Percentiles rank a stretch among this genome's conserved stretches.
phyloP scores from a whole-genome alignment of 495 filamentous ascomycete species.

The Astrocystis sublimbata region DNA sequence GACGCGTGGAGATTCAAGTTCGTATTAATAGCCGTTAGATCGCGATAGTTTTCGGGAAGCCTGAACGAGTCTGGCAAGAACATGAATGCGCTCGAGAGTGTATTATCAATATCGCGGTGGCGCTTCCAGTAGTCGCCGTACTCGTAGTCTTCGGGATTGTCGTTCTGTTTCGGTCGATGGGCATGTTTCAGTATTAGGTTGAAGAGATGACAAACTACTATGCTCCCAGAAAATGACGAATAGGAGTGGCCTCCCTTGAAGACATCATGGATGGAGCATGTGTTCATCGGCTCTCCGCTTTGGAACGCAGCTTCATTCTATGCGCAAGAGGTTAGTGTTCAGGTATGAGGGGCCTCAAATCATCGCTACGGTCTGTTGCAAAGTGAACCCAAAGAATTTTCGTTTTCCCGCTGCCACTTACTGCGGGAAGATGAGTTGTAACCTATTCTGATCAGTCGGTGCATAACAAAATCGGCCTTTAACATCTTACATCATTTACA shows the following conservation, averaged over 20 bases:
- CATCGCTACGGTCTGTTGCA: background rate
- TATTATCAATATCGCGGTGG: slow-evolving; percentile 49
- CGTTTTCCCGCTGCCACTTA: slow-evolving; percentile 22
- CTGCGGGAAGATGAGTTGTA: slow-evolving; percentile 46
- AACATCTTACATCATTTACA: slow-evolving; percentile 34
- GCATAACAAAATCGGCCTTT: background rate
- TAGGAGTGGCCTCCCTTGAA: slow-evolving; percentile 38
- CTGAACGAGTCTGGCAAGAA: slow-evolving; percentile 45
- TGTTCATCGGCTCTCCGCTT: slow-evolving; percentile 35
- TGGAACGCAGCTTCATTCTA: slow-evolving; percentile 44
- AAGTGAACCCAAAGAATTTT: background rate
- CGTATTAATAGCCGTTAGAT: slow-evolving; percentile 42
- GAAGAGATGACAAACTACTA: slow-evolving; percentile 44
- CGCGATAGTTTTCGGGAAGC: slow-evolving; percentile 37
- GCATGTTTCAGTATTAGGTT: slow-evolving; percentile 43
- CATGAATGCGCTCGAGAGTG: slow-evolving; percentile 48
- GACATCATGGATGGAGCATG: slow-evolving; percentile 36
- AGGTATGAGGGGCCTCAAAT: background rate
- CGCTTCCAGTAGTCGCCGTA: slow-evolving; percentile 47
- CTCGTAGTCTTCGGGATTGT: slow-evolving; percentile 41
- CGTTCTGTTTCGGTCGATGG: slow-evolving; percentile 40
- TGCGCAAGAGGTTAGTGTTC: slow-evolving; percentile 15
- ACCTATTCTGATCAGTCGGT: slow-evolving; percentile 30
- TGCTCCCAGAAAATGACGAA: slow-evolving; percentile 42
- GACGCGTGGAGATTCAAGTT: slow-evolving; percentile 49